phyloP scores from a whole-genome alignment of 2,329 filamentous ascomycete genomes.

The Emericellopsis atlantica region DNA sequence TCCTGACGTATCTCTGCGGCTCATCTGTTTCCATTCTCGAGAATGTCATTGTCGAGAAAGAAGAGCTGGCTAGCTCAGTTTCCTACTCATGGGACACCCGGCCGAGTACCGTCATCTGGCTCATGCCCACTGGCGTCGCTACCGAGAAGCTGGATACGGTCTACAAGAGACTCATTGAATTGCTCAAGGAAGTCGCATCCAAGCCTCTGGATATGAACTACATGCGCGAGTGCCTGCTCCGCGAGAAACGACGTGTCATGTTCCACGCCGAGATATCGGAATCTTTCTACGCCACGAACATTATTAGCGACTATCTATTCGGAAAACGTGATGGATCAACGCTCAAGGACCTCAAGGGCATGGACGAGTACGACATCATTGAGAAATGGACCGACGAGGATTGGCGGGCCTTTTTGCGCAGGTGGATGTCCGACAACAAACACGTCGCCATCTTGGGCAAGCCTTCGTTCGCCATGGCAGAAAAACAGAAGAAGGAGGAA shows the following conservation, averaged over 20 bases:
- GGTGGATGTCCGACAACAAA: conserved; percentile 74
- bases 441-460: conserved; percentile 83
- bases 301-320: conserved; percentile 89
- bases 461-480: conserved; percentile 68
- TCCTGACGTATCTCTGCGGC: conserved; percentile 79
- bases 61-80: conserved; percentile 80
- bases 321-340: conserved; percentile 75
- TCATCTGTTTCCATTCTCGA: conserved; percentile 89
- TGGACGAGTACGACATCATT: conserved; percentile 53
- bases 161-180: conserved; percentile 71
- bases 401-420: conserved; percentile 72
- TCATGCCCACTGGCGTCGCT: conserved; percentile 75
- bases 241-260: conserved; percentile 71
- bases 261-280: conserved; percentile 73
- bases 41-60: conserved; percentile 83
- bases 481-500: conserved; percentile 72
- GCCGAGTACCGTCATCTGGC: conserved; percentile 72
- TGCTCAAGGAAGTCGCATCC: conserved; percentile 68
- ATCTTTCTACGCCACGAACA: conserved; percentile 68
- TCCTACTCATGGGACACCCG: conserved; percentile 68
- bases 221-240: conserved; percentile 72
- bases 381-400: conserved; percentile 71
- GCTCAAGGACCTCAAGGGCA: conserved; percentile 43
- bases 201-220: conserved; percentile 85
- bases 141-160: conserved; percentile 76